These are phyloP conservation scores for Trichocomaceae sp. DNA, from an alignment of 2,329 filamentous ascomycete species.

Conservation along the genomic window DNA sequence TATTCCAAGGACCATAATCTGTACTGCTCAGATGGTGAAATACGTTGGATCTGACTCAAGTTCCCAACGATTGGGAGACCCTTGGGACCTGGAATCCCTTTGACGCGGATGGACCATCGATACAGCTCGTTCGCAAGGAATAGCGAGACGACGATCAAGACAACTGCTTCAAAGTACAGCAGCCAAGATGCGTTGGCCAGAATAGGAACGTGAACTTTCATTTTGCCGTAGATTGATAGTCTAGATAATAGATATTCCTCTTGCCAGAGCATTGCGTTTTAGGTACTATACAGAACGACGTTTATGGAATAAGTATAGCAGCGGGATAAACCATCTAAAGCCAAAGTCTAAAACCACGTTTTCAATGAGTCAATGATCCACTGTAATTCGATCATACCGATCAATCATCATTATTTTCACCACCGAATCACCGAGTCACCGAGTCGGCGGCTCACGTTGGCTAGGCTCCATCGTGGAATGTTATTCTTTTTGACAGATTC, in stretches of 20 bases:
- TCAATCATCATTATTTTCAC: neutral
- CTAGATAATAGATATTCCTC: too few relatives aligned
- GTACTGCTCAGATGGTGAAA: slow-evolving; percentile 31
- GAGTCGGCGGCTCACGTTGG: neutral
- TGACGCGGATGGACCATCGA: slow-evolving; percentile 8
- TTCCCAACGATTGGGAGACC: slow-evolving; percentile 7
- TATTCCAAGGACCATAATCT: slow-evolving; percentile 37
- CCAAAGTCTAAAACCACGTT: neutral
- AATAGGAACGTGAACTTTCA: neutral
- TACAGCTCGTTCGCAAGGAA: slow-evolving; percentile 6
- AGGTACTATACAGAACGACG: neutral
- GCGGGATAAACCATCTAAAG: too few relatives aligned
- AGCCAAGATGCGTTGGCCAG: neutral
- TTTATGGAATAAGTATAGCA: neutral
- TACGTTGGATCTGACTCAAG: neutral
- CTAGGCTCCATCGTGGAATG: neutral
- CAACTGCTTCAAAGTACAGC: neutral
- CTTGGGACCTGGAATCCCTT: slow-evolving; percentile 4
- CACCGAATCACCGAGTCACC: neutral
- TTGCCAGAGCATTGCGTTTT: too few relatives aligned
- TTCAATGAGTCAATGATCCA: neutral
- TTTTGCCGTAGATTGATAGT: neutral
- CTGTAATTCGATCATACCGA: neutral
- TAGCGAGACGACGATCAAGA: neutral
- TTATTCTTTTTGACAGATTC: neutral